Conservation (phyloP, 768 basidiomycete species). For the Porphyrellus cyaneotinctus region DNA sequence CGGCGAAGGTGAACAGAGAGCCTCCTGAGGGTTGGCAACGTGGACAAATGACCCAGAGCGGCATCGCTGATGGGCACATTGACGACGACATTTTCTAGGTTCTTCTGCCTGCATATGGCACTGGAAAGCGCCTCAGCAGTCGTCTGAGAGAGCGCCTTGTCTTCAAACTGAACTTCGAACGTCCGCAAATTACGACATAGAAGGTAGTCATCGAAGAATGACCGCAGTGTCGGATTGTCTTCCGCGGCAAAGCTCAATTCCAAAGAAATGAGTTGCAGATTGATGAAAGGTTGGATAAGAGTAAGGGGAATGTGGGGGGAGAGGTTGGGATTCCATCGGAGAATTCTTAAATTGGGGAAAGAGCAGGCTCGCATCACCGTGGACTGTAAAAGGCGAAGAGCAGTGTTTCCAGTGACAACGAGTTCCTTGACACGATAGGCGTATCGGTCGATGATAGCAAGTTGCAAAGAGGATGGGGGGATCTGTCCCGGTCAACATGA, state of each 20-base stretch:
- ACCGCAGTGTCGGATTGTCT: constrained; percentile 1
- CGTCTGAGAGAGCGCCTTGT: not conserved
- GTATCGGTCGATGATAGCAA: constrained; percentile 2
- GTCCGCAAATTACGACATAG: constrained; percentile 1
- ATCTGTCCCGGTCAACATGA: constrained; percentile 1
- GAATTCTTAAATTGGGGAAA: constrained; percentile 10
- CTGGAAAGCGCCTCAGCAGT: constrained; percentile 3
- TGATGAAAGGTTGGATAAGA: constrained; percentile 10
- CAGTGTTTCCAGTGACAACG: not conserved
- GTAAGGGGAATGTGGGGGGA: not conserved
- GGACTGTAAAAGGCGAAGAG: constrained; percentile 3
- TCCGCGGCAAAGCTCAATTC: not conserved
- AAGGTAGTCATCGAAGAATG: constrained; percentile 10
- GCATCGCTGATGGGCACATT: not conserved
- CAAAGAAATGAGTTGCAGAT: constrained; percentile 5
- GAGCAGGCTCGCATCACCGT: not conserved
- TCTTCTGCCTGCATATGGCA: not conserved
- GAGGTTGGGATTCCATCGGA: not conserved
- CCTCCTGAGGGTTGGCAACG: constrained; percentile 5
- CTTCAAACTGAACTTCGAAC: not conserved
- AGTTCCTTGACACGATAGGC: constrained; percentile 6
- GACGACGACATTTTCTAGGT: not conserved
- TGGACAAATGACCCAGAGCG: constrained; percentile 6
- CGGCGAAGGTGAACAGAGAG: not conserved
- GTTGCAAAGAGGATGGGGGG: constrained; percentile 3